These are phyloP conservation scores for Strobilomyces dryophilus DNA, from an alignment of 768 basidiomycete genomes.

Conservation along the genomic window DNA sequence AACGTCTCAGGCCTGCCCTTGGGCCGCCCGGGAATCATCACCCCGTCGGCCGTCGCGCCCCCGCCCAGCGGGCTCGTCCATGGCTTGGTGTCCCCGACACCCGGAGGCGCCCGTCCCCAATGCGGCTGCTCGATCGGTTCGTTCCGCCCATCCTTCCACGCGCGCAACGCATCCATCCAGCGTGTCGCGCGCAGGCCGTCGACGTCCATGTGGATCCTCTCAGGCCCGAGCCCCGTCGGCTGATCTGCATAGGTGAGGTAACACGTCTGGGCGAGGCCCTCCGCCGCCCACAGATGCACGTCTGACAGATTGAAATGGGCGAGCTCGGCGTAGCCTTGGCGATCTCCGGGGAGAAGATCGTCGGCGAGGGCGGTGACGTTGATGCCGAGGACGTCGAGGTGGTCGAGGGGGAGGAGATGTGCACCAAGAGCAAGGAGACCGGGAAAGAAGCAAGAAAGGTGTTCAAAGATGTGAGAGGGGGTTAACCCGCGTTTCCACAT, in stretches of 20 bases:
- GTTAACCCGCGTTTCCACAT: constrained; percentile 17
- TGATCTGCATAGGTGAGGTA: constrained; percentile 70
- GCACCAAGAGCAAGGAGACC: constrained; percentile 71
- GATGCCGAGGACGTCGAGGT: constrained; percentile 46
- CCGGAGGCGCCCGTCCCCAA: constrained; percentile 42
- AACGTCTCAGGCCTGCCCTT: constrained; percentile 3
- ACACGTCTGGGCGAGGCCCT: constrained; percentile 70
- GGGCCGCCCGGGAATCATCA: not conserved
- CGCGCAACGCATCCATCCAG: constrained; percentile 34
- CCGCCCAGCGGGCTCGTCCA: constrained; percentile 13
- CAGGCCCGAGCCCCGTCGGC: constrained; percentile 64
- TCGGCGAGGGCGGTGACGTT: constrained; percentile 36
- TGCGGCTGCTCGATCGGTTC: constrained; percentile 25
- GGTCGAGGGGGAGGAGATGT: constrained; percentile 54
- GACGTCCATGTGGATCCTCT: constrained; percentile 40
- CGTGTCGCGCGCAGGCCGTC: constrained; percentile 18
- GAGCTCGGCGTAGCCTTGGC: constrained; percentile 36
- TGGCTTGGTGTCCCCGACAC: constrained; percentile 36
- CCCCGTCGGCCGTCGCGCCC: constrained; percentile 5
- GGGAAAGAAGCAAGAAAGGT: constrained; percentile 75
- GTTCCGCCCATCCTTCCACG: constrained; percentile 38
- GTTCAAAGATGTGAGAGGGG: constrained; percentile 55
- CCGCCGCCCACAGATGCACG: constrained; percentile 72
- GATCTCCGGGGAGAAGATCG: constrained; percentile 19
- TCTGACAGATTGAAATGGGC: constrained; percentile 48